Base-by-base conservation (phyloP, 2,329 filamentous ascomycete genomes). In the Shiraia sp. region DNA sequence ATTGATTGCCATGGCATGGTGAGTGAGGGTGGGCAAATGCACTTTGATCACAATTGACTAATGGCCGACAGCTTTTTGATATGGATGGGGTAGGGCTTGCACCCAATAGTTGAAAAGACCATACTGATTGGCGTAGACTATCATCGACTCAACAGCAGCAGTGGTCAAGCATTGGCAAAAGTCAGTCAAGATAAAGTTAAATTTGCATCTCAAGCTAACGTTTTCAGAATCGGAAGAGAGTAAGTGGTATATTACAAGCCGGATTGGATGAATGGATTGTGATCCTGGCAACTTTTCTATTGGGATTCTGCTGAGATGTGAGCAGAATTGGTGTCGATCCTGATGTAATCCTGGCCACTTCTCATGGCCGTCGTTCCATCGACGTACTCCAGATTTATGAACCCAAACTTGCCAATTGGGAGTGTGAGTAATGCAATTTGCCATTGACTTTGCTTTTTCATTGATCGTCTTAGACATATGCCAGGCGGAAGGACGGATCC, bases 301-400 rank as follows among this genome's bases (percentile, higher is more conserved):
- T 14, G 10, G 4, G 10, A 4, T 28, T 5, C 10, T 14, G 26
- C 4, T 22, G 19, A 22, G 19, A 22, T 22, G 8, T 22, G 19
- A 22, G 8, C 19, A 22, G 19, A 22, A 86, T 97, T 60, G 88
- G 88, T 17, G 85, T 96, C 16, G 82, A 89, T 53, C 88, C 89
- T 13, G 78, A 85, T 33, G 81, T 86, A 32, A 97, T 99, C 58
- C 79, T 97, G 17, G 80, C 89, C 59, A 95, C 90, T 8, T 96
- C 90, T 4, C 93, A 99, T 71, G 93, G 93, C 48, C 83, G 92
- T 45, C 79, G 93, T 44, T 90, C 85, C 54, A 96, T 97, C 61
- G 93, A 99, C 59, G 83, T 87, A 2, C 78, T 99, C 44, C 81
- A 81, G 66, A 75, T 91, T 19, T 81, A 96, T 44, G 85, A 88